Base-by-base conservation (phyloP, 2,329 filamentous ascomycete species). In the Furcasterigmium furcatum region DNA sequence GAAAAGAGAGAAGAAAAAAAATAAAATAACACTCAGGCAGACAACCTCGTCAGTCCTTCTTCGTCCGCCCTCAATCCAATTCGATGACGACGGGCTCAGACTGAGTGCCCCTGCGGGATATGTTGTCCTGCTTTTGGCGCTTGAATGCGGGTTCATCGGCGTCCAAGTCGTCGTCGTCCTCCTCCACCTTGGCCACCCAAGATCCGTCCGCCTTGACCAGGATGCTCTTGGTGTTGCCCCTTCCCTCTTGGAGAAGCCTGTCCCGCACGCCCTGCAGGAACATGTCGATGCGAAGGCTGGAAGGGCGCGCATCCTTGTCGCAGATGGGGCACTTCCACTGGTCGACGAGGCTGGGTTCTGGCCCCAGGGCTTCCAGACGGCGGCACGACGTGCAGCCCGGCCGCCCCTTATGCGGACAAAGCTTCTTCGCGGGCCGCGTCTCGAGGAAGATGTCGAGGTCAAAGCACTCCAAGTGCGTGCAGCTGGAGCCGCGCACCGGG, bases 251-350 rank as follows among this genome's bases (percentile, higher is more conserved):
- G 5, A 57, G 24, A 8, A 95, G 68, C 39, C 75, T 62, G 2
- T 64, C 56, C 13, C 82, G 75, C 1, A 96, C 81, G 0, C 77
- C 66, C 12, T 74, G 59, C 38, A 96, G 71, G 59, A 91, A 96
- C 2, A 79, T 79, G 57, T 97, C 91, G 6, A 92, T 70, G 3
- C 82, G 64, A 1, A 97, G 75, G 49, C 71, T 79, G 20, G 74
- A 71, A 0, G 92, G 94, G 13, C 91, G 79, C 10, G 87, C 90
- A 62, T 96, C 91, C 25, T 68, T 71, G 21, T 74, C 73, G 63
- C 92, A 97, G 24, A 95, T 81, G 0, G 94, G 94, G 56, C 94
- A 99, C 51, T 79, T 85, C 91, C 91, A 96, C 43, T 80, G 79
- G 57, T 94, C 88, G 1, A 79, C 71, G 45, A 77, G 66, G 2